Evolutionary conservation across 352 stramenopile genomes (phyloP), one percentile per base, ranked within the genome.

Genomic region (Globisporangium rhizosaccharum): DNA sequence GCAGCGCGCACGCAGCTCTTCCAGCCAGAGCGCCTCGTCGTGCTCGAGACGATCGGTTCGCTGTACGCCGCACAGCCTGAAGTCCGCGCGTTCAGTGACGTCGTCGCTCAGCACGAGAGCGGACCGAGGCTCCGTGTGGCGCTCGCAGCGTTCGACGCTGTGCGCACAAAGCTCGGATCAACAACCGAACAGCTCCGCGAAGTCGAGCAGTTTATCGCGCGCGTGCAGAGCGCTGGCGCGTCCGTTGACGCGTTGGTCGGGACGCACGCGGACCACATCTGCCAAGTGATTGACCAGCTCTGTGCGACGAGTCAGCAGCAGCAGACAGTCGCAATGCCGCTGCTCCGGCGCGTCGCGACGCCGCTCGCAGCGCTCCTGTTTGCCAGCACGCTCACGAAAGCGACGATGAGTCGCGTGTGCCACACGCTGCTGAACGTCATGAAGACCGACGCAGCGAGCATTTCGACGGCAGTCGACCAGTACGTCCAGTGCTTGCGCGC

Each of bases 371-470:
- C 65, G 6, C 54, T 89, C 25, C 51, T 89, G 3, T 56, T 75
- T 28, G 62, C 63, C 1, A 62, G 73, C 17, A 73, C 63, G 9
- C 56, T 90, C 52, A 84, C 75, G 17, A 91, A 88, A 72, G 59
- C 71, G 33, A 61, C 72, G 6, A 87, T 87, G 68, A 76, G 73
- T 30, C 56, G 64, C 23, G 52, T 92, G 33, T 92, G 84, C 56
- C 84, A 90, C 62, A 78, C 83, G 28, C 65, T 92, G 33, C 51
- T 94, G 28, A 66, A 71, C 17, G 56, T 90, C 5, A 79, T 90
- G 63, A 82, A 79, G 45, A 62, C 67, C 15, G 80, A 92, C 57
- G 57, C 72, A 1, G 33, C 66, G 20, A 76, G 67, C 42, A 66
- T 85, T 0, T 46, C 70, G 18, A 28, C 56, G 4, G 62, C 85